Percentiles rank a stretch among this genome's conserved stretches.
phyloP scores from a whole-genome alignment of 2,329 filamentous ascomycete genomes.

The Hymenoscyphus albidus region DNA sequence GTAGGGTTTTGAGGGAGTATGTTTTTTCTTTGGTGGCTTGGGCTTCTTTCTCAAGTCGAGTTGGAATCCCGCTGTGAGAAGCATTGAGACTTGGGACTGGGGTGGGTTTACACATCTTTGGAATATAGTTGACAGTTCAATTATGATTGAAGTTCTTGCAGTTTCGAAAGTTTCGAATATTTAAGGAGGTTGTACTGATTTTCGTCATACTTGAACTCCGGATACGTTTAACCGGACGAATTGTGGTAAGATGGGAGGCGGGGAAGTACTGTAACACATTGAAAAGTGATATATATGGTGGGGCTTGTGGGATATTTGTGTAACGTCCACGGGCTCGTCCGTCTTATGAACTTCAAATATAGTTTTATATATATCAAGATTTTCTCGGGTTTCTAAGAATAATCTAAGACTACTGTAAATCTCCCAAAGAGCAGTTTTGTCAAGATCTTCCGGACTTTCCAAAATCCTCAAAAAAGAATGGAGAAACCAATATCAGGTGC shows the following conservation, averaged over 20 bases:
- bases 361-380: neutral
- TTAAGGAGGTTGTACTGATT: neutral
- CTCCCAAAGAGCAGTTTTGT: neutral
- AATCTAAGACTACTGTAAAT: neutral
- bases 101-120: neutral
- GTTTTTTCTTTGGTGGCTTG: constrained; percentile 19
- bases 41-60: constrained; percentile 25
- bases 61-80: constrained; percentile 27
- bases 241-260: neutral
- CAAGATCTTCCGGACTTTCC: neutral
- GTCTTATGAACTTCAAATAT: neutral
- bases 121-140: neutral
- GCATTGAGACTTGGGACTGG: constrained; percentile 14
- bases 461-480: neutral
- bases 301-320: neutral
- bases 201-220: neutral
- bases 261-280: neutral
- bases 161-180: neutral
- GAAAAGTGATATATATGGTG: neutral
- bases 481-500: constrained; percentile 17
- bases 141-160: neutral
- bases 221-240: neutral
- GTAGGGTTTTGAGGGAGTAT: constrained; percentile 27
- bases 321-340: neutral
- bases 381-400: too few relatives aligned